These are phyloP conservation scores for Tricholoma hemisulphureum DNA, from an alignment of 768 basidiomycete species.

Conservation along the genomic window DNA sequence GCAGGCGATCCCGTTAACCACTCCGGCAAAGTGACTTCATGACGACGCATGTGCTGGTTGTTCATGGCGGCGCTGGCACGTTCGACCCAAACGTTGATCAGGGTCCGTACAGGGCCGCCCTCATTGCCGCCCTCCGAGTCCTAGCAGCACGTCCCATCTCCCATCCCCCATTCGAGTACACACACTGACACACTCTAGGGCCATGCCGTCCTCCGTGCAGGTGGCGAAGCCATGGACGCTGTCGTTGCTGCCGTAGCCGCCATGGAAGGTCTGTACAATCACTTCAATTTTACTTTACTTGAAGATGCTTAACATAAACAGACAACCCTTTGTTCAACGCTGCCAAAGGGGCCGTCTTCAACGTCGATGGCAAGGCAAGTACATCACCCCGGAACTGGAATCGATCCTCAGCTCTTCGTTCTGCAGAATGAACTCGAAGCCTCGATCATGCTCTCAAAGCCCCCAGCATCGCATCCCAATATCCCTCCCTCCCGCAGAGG, in stretches of 20 bases:
- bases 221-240: constrained; percentile 84
- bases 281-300: background rate
- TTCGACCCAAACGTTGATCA: constrained; percentile 55
- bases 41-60: constrained; percentile 48
- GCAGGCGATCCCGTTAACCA: constrained; percentile 89
- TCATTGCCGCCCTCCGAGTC: constrained; percentile 53
- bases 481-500: constrained; percentile 63
- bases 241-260: constrained; percentile 68
- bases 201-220: constrained; percentile 56
- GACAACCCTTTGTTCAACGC: constrained; percentile 79
- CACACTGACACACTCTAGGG: no score
- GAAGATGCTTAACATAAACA: constrained; percentile 23
- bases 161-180: no score
- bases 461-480: constrained; percentile 61
- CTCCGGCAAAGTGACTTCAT: constrained; percentile 85
- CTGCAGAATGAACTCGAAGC: constrained; percentile 77
- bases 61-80: constrained; percentile 80
- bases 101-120: constrained; percentile 52
- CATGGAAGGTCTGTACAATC: constrained; percentile 58
- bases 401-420: no score
- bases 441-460: constrained; percentile 78
- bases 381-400: background rate
- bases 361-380: constrained; percentile 78
- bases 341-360: constrained; percentile 82
- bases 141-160: constrained; percentile 32